These are phyloP conservation scores for Passalora sequoiae DNA, from an alignment of 2,329 filamentous ascomycete species.

Conservation along the genomic window DNA sequence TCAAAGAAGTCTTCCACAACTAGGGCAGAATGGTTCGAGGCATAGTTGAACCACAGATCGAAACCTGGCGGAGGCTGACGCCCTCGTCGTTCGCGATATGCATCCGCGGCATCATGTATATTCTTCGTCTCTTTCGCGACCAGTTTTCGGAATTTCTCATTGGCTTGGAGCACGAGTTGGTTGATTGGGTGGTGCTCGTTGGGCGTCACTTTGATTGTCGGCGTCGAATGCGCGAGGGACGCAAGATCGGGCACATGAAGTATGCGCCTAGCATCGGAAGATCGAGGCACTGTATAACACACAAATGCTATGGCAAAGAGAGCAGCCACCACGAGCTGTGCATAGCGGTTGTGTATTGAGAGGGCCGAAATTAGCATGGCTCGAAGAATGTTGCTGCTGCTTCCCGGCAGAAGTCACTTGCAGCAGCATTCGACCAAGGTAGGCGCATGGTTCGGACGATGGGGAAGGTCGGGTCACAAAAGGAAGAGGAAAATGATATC, in stretches of 20 bases:
- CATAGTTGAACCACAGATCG: conserved; percentile 45
- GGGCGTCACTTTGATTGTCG: conserved; percentile 14
- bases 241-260: conserved; percentile 15
- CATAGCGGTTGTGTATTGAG: conserved; percentile 30
- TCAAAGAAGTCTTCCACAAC: conserved; percentile 50
- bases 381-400: background rate
- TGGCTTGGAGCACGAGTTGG: conserved; percentile 33
- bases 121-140: conserved; percentile 36
- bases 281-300: conserved; percentile 22
- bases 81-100: conserved; percentile 42
- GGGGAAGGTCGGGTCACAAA: too few relatives aligned
- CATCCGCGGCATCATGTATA: conserved; percentile 36
- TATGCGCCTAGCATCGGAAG: conserved; percentile 17
- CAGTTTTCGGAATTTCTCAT: conserved; percentile 30
- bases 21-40: conserved; percentile 38
- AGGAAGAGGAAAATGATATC: too few relatives aligned
- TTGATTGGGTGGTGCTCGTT: conserved; percentile 37
- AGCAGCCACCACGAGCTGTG: conserved; percentile 27
- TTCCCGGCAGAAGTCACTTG: background rate
- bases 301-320: conserved; percentile 20
- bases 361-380: conserved; percentile 26
- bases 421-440: background rate
- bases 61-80: conserved; percentile 50
- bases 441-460: conserved; percentile 1
- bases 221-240: conserved; percentile 4